These are phyloP conservation scores for Fusarium redolens DNA, from an alignment of 2,329 filamentous ascomycete genomes.

Conservation along the genomic window DNA sequence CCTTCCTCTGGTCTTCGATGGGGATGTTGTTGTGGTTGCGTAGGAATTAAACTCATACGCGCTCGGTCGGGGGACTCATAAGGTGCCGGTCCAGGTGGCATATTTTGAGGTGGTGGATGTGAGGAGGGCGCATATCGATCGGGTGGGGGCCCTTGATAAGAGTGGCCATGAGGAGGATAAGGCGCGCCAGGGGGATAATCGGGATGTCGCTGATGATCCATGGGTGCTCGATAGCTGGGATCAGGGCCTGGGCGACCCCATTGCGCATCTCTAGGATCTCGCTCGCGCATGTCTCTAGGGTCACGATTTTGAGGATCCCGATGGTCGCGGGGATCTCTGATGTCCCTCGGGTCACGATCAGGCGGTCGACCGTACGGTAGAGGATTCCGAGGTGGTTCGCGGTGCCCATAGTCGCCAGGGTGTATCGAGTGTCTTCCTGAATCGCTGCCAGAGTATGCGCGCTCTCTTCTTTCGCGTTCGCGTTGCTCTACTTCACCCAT, in stretches of 20 bases:
- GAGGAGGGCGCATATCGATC: constrained; percentile 51
- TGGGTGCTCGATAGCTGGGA: constrained; percentile 50
- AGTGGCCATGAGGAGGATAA: constrained; percentile 47
- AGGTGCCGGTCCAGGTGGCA: constrained; percentile 45
- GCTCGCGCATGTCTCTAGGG: constrained; percentile 50
- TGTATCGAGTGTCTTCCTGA: constrained; percentile 56
- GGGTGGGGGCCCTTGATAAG: constrained; percentile 47
- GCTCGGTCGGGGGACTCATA: constrained; percentile 66
- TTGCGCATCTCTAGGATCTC: constrained; percentile 50
- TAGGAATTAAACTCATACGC: constrained; percentile 53
- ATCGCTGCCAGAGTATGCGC: constrained; percentile 63
- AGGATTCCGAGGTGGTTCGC: constrained; percentile 58
- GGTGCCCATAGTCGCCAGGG: constrained; percentile 54
- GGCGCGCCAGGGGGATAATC: constrained; percentile 61
- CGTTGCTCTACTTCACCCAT: constrained; percentile 58
- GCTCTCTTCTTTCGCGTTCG: constrained; percentile 57
- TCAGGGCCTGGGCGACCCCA: constrained; percentile 51
- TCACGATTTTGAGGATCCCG: constrained; percentile 55
- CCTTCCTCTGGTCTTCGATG: constrained; percentile 61
- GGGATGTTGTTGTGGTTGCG: constrained; percentile 53
- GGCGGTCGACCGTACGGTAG: constrained; percentile 58
- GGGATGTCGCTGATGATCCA: constrained; percentile 58
- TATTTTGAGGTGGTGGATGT: constrained; percentile 49
- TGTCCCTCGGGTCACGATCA: constrained; percentile 54
- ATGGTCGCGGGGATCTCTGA: constrained; percentile 55